phyloP scores from a whole-genome alignment of 495 filamentous ascomycete genomes.

The Pseudevernia furfuracea region DNA sequence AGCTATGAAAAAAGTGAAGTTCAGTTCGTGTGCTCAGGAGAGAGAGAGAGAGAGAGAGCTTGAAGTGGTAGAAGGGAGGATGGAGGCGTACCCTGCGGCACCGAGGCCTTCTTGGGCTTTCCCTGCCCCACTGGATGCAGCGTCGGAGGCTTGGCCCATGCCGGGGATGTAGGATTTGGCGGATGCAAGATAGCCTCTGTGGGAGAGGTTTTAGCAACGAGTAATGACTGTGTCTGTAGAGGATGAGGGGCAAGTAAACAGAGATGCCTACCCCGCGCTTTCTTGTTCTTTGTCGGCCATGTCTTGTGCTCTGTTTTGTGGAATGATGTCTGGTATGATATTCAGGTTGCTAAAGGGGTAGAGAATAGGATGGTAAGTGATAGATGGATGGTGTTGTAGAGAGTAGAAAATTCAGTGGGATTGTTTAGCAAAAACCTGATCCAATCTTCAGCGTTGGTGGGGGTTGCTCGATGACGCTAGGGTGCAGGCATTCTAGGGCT shows the following conservation, averaged over 20 bases:
- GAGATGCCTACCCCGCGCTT: conserved; percentile 5
- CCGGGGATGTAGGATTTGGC: conserved; percentile 19
- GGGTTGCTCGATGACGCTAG: neutral
- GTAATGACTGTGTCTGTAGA: neutral
- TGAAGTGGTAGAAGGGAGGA: neutral
- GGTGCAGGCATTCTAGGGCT: neutral
- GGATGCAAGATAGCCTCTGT: conserved; percentile 18
- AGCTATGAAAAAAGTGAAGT: neutral
- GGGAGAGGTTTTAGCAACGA: neutral
- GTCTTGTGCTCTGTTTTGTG: neutral
- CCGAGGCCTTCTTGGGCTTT: conserved; percentile 19
- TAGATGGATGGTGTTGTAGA: neutral
- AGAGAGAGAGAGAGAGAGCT: neutral
- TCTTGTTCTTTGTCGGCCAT: conserved; percentile 18
- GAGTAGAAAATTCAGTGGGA: neutral
- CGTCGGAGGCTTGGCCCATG: conserved; percentile 11
- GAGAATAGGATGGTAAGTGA: neutral
- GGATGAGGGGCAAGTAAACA: neutral
- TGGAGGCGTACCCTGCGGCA: conserved; percentile 12
- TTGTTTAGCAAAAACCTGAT: neutral
- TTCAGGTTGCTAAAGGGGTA: neutral
- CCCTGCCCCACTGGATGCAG: conserved; percentile 10
- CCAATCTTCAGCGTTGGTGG: neutral
- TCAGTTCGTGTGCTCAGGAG: neutral
- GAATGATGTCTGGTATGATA: neutral